Conservation (phyloP, 768 basidiomycete species). For the Boletellus sp. region DNA sequence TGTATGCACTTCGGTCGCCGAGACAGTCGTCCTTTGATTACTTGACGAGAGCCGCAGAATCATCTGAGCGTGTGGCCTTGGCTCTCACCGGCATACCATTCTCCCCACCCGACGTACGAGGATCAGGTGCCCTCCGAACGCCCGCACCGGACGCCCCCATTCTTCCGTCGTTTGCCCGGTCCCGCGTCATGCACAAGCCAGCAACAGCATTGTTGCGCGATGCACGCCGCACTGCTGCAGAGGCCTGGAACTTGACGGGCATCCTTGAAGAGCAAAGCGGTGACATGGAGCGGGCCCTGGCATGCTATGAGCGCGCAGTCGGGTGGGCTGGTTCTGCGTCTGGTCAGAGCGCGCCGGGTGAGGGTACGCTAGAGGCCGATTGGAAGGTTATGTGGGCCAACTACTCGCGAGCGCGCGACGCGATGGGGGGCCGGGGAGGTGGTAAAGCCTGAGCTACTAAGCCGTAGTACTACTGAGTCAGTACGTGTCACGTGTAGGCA, state of each 20-base stretch:
- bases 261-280: conserved; percentile 50
- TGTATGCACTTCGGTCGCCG: conserved; percentile 46
- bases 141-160: conserved; percentile 41
- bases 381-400: conserved; percentile 61
- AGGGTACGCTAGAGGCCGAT: conserved; percentile 54
- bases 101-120: conserved; percentile 33
- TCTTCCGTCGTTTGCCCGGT: conserved; percentile 42
- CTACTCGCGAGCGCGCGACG: conserved; percentile 47
- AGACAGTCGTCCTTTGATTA: conserved; percentile 48
- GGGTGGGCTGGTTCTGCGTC: conserved; percentile 57
- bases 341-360: conserved; percentile 41
- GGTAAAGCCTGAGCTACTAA: neutral
- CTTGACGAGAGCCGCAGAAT: conserved; percentile 59
- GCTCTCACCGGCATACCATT: conserved; percentile 45
- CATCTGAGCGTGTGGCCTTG: conserved; percentile 61
- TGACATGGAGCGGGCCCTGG: conserved; percentile 41
- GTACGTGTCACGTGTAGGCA: conserved; percentile 21
- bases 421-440: conserved; percentile 9
- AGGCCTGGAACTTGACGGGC: conserved; percentile 74
- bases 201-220: conserved; percentile 62
- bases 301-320: conserved; percentile 67
- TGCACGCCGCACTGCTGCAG: conserved; percentile 64
- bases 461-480: too few relatives aligned
- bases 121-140: conserved; percentile 33
- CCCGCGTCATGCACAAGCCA: conserved; percentile 48